These are phyloP conservation scores for Knoxia roxburghii DNA, from an alignment of 257 asterid genomes.

Conservation along the genomic window DNA sequence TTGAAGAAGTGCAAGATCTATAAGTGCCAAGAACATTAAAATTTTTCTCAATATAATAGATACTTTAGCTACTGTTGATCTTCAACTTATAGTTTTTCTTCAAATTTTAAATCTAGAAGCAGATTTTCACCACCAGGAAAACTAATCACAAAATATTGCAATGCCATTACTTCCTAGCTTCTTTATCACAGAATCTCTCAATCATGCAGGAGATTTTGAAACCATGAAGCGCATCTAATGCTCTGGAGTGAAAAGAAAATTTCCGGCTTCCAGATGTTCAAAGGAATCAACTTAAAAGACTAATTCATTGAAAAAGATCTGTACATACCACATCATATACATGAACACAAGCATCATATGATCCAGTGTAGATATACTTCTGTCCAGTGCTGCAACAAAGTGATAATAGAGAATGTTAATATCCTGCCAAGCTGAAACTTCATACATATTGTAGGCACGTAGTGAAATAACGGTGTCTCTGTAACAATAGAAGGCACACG, in stretches of 20 bases:
- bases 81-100: not conserved
- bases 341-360: constrained; percentile 64
- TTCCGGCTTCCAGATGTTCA: not conserved
- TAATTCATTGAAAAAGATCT: not conserved
- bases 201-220: not conserved
- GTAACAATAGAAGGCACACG: not conserved
- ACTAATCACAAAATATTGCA: not conserved
- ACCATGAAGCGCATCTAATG: not conserved
- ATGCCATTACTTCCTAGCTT: not conserved
- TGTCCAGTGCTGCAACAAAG: constrained; percentile 73
- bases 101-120: not conserved
- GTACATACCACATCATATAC: constrained; percentile 79
- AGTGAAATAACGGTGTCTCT: too few species aligned
- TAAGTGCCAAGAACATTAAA: not conserved
- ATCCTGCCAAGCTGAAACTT: not conserved
- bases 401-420: not conserved
- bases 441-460: not conserved
- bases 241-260: not conserved
- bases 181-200: not conserved
- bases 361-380: constrained; percentile 87
- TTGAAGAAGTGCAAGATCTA: not conserved
- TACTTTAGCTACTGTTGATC: not conserved
- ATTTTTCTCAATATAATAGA: not conserved
- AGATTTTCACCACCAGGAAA: not conserved
- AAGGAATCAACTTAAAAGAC: not conserved